These are phyloP conservation scores for Laetiporus sulphureus DNA, from an alignment of 1,284 basidiomycete genomes.

Conservation along the genomic window DNA sequence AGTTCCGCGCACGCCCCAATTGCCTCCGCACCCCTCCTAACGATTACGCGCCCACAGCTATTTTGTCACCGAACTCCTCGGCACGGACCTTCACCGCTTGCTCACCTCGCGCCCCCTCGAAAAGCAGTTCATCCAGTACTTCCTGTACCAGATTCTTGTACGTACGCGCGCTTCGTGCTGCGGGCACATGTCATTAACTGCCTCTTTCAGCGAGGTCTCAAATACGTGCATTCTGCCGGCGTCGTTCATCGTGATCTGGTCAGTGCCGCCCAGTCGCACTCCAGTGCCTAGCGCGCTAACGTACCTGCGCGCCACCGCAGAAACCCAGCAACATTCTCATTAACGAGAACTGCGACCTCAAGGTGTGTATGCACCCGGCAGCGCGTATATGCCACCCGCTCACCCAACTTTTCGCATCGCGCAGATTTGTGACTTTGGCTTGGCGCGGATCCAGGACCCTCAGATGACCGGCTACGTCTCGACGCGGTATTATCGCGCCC, in stretches of 20 bases:
- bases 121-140: slow-evolving; percentile 99
- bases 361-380: slow-evolving; percentile 41
- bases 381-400: background rate
- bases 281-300: background rate
- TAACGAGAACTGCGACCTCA: slow-evolving; percentile 99
- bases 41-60: slow-evolving; percentile 75
- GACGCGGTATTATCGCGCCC: slow-evolving; percentile 97
- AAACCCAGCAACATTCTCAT: slow-evolving; percentile 99
- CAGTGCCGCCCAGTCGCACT: slow-evolving; percentile 21
- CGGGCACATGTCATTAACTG: background rate
- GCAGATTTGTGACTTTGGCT: slow-evolving; percentile 97
- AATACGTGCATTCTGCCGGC: slow-evolving; percentile 99
- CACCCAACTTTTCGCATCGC: background rate
- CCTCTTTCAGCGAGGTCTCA: slow-evolving; percentile 79
- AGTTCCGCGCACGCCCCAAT: slow-evolving; percentile 23
- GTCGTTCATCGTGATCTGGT: slow-evolving; percentile 97
- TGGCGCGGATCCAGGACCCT: slow-evolving; percentile 94
- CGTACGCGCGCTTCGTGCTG: slow-evolving; percentile 20
- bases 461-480: slow-evolving; percentile 99
- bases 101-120: slow-evolving; percentile 95
- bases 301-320: slow-evolving; percentile 29
- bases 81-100: slow-evolving; percentile 95
- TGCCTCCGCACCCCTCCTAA: slow-evolving; percentile 8
- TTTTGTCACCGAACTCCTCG: slow-evolving; percentile 98
- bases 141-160: slow-evolving; percentile 96